Evolutionary conservation across 2,329 filamentous ascomycete species (phyloP), one percentile per base, ranked within the genome.

Genomic region (Huntiella moniliformis): DNA sequence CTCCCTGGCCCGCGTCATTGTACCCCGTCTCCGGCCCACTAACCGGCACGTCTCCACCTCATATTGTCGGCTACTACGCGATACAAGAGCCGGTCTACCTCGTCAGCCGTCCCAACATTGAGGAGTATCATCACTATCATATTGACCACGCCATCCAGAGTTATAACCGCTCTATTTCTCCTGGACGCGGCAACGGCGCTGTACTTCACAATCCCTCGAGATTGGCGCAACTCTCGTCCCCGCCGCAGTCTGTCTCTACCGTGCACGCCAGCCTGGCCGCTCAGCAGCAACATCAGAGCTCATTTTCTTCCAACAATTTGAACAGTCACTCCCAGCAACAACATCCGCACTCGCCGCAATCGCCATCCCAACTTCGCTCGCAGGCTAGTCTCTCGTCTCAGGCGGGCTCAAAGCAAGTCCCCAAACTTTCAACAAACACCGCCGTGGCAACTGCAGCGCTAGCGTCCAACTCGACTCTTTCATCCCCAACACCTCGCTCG

Each of bases 91-190:
- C 50, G 48, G 52, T 54, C 39, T 58, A 61, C 46, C 59, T 66
- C 43, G 57, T 64, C 51, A 64, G 66, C 50, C 54, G 74, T 54
- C 45, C 42, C 10, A 38, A 70, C 75, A 52, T 63, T 74, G 49
- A 62, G 73, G 22, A 18, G 12, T 73, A 73, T 33, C 66, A 74
- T 51, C 61, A 33, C 33, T 44, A 45, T 38, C 17, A 33, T 35
- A 36, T 44, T 39, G 28, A 33, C 38, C 15, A 39, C 43, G 43
- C 22, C 59, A 68, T 79, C 47, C 66, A 73, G 44, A 68, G 77
- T 53, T 79, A 79, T 65, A 79, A 78, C 59, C 72, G 70, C 56
- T 71, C 79, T 56, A 68, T 79, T 53, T 71, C 73, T 45, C 68
- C 72, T 42, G 63, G 69, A 47, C 63, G 72, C 56, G 67, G 61